phyloP scores from a whole-genome alignment of 352 stramenopile species.

The Globisporangium cylindrosporum region DNA sequence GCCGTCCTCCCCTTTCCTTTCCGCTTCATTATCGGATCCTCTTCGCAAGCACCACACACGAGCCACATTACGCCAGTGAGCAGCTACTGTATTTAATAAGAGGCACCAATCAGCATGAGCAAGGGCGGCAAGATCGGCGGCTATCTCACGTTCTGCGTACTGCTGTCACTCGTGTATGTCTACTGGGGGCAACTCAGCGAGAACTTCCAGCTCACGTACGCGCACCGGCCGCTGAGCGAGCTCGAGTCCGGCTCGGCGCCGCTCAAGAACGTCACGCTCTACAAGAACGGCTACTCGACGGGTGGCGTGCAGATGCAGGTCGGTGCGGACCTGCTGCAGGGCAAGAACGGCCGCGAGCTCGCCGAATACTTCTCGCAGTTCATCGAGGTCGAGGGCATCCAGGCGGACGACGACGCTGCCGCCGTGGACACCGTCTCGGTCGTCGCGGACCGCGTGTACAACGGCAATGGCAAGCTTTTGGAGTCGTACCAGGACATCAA shows the following conservation, averaged over 20 bases:
- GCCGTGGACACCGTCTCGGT: conserved; percentile 19
- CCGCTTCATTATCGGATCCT: conserved; percentile 7
- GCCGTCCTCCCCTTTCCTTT: background rate
- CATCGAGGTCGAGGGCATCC: conserved; percentile 60
- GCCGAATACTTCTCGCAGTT: conserved; percentile 83
- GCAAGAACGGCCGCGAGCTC: conserved; percentile 46
- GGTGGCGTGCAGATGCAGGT: conserved; percentile 74
- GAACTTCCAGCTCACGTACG: conserved; percentile 64
- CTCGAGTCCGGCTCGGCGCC: conserved; percentile 24
- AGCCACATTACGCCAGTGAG: background rate
- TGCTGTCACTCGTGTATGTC: conserved; percentile 41
- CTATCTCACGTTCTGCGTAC: conserved; percentile 37
- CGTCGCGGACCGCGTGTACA: conserved; percentile 73
- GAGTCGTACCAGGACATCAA: conserved; percentile 52
- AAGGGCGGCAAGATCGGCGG: conserved; percentile 41
- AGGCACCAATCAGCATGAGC: conserved; percentile 31
- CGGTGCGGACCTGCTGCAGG: conserved; percentile 49
- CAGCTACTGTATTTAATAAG: background rate
- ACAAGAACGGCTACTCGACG: conserved; percentile 76
- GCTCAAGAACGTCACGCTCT: conserved; percentile 71
- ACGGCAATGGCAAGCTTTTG: conserved; percentile 54
- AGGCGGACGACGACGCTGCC: conserved; percentile 11
- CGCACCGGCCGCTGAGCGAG: conserved; percentile 47
- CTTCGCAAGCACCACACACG: background rate
- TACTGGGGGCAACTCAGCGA: conserved; percentile 58